Conservation (phyloP, 2,329 filamentous ascomycete genomes). For the Verticillium albo-atrum region DNA sequence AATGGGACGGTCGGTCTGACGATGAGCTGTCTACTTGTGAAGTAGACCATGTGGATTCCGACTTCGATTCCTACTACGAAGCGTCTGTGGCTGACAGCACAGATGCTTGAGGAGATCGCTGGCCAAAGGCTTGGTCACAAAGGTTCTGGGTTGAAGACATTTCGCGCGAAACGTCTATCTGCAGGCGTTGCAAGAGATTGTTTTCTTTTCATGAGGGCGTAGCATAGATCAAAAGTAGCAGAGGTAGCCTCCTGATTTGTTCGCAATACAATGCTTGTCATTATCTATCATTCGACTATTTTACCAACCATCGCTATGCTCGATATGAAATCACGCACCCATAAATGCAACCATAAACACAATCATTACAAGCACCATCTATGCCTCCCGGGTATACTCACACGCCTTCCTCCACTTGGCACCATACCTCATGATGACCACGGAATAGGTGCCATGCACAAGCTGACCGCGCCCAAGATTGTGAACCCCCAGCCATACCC, state of each 20-base stretch:
- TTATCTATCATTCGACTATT: not conserved
- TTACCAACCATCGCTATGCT: not conserved
- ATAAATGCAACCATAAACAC: not conserved
- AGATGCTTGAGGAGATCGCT: too few species aligned
- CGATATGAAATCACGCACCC: not conserved
- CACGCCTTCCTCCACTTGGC: slow-evolving; percentile 45
- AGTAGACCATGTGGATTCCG: not conserved
- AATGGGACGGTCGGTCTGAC: not conserved
- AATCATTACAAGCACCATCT: too few species aligned
- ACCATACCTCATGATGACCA: slow-evolving; percentile 47
- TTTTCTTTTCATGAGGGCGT: too few species aligned
- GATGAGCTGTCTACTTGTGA: not conserved
- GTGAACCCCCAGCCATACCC: slow-evolving; percentile 46
- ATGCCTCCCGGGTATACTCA: slow-evolving; percentile 36
- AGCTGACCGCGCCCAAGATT: slow-evolving; percentile 33
- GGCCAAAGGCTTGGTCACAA: too few species aligned
- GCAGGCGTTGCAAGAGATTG: too few species aligned
- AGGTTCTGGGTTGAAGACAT: too few species aligned
- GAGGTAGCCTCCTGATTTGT: too few species aligned
- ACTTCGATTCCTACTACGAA: not conserved
- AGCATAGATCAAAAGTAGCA: too few species aligned
- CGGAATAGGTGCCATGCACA: slow-evolving; percentile 46
- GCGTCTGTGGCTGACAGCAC: not conserved
- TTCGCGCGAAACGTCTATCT: too few species aligned
- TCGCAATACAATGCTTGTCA: not conserved